phyloP scores from a whole-genome alignment of 139 green algal genomes.

The Micromonas commoda region DNA sequence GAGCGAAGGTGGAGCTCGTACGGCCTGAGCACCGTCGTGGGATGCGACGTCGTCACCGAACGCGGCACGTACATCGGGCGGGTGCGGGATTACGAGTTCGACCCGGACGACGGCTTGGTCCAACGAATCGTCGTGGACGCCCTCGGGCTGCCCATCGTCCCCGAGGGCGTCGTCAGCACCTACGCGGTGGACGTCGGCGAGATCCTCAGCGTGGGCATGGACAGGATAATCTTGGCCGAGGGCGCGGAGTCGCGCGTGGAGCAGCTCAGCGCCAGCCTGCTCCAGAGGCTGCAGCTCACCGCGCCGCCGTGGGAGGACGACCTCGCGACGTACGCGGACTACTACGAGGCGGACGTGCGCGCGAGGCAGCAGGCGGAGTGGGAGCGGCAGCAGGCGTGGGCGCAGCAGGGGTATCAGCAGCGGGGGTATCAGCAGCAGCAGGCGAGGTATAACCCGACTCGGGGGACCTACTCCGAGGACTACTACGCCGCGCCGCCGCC shows the following conservation, averaged over 20 bases:
- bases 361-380: constrained; percentile 23
- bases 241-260: constrained; percentile 31
- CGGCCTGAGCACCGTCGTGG: constrained; percentile 28
- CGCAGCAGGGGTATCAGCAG: background rate
- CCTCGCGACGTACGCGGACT: background rate
- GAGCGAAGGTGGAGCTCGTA: constrained; percentile 32
- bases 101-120: constrained; percentile 34
- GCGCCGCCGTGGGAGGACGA: constrained; percentile 36
- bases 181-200: constrained; percentile 34
- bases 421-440: background rate
- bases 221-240: constrained; percentile 34
- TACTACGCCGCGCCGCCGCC: constrained; percentile 20
- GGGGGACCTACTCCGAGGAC: background rate
- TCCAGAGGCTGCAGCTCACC: constrained; percentile 29
- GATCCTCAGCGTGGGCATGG: constrained; percentile 29
- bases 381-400: background rate
- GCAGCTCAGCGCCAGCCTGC: constrained; percentile 30
- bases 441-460: background rate
- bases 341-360: constrained; percentile 12
- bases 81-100: constrained; percentile 37
- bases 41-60: constrained; percentile 38
- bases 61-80: constrained; percentile 31
- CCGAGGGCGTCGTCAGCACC: constrained; percentile 30
- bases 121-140: constrained; percentile 35
- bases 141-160: constrained; percentile 32